These are phyloP conservation scores for Podospora comata DNA, from an alignment of 495 filamentous ascomycete genomes.

Conservation along the genomic window DNA sequence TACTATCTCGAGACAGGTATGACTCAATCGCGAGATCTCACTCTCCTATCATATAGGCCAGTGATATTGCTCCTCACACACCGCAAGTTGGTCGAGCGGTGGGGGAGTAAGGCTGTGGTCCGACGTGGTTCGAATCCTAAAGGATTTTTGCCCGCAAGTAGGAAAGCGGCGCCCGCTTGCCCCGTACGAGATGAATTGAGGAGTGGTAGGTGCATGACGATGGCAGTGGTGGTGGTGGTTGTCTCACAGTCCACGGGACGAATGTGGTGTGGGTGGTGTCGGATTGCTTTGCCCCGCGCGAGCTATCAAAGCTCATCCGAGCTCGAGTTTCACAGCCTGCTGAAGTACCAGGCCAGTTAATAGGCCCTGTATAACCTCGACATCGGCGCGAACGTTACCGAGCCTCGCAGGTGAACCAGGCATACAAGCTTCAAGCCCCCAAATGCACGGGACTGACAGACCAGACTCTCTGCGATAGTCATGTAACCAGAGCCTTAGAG, in stretches of 20 bases:
- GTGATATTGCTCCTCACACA: background rate
- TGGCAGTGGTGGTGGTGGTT: background rate
- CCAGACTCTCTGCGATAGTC: background rate
- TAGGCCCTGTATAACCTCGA: background rate
- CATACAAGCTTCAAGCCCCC: background rate
- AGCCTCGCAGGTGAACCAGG: background rate
- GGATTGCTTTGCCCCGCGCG: background rate
- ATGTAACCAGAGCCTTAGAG: background rate
- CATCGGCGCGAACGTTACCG: background rate
- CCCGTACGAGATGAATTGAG: background rate
- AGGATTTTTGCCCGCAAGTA: background rate
- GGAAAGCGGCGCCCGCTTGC: background rate
- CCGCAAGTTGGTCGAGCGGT: background rate
- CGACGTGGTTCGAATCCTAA: background rate
- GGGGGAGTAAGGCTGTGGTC: background rate
- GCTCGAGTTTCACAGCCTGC: background rate
- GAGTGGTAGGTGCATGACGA: background rate
- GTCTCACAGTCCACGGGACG: background rate
- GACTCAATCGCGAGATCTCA: background rate
- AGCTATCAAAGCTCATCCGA: background rate
- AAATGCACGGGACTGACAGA: background rate
- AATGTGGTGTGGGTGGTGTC: background rate
- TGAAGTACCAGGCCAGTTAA: background rate
- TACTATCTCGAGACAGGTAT: background rate
- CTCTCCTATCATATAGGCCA: background rate